Percentiles rank a stretch among this genome's conserved stretches.
phyloP scores from a whole-genome alignment of 495 filamentous ascomycete genomes.

The Neurospora africana region DNA sequence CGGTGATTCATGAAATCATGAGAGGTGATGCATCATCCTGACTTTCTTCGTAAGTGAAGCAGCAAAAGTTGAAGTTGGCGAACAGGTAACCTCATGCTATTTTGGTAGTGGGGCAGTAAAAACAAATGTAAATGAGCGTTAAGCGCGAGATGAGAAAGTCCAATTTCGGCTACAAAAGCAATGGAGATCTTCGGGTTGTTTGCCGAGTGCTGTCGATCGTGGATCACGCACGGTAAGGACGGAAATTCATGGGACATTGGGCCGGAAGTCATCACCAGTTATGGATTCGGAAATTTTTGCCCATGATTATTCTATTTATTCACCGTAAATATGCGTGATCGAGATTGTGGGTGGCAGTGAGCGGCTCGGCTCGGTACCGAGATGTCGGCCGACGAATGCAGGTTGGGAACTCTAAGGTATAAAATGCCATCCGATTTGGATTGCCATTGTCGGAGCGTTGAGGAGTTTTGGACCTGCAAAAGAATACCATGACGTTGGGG shows the following conservation, averaged over 20 bases:
- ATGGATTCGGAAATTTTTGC: neutral
- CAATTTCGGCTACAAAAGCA: neutral
- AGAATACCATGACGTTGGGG: neutral
- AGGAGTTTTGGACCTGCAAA: neutral
- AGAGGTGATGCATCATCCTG: neutral
- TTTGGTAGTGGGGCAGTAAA: neutral
- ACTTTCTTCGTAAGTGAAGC: neutral
- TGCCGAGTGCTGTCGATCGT: neutral
- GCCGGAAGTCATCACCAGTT: neutral
- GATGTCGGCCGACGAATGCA: neutral
- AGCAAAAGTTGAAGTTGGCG: neutral
- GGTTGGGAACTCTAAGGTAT: neutral
- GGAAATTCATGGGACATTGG: neutral
- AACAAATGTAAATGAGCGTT: neutral
- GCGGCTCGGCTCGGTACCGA: neutral
- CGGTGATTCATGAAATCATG: neutral
- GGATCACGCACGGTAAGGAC: neutral
- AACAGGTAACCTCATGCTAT: neutral
- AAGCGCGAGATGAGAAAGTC: neutral
- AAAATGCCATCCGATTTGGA: neutral
- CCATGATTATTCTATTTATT: neutral
- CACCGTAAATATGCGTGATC: neutral
- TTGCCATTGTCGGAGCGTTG: neutral
- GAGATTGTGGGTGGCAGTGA: neutral
- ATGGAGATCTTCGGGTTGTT: neutral